These are phyloP conservation scores for Alloteropsis angusta DNA, from an alignment of 202 grass and related monocot species.

Conservation along the genomic window DNA sequence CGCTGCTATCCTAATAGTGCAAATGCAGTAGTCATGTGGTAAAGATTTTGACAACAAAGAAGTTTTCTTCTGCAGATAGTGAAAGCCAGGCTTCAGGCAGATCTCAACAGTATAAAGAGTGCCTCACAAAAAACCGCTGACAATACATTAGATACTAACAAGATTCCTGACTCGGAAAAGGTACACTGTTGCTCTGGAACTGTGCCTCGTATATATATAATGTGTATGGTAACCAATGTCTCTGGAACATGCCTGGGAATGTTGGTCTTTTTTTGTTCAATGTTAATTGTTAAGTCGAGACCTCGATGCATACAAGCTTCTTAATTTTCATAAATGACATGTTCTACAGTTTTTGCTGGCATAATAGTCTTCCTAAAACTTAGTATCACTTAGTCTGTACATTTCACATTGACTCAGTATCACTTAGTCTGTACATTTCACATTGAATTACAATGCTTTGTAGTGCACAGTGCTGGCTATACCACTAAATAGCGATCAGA, in stretches of 20 bases:
- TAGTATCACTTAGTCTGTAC: background rate
- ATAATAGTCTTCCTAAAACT: background rate
- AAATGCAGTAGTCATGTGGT: background rate
- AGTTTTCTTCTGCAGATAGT: slow-evolving; percentile 45
- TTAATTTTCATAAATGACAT: slow-evolving; percentile 2
- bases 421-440: background rate
- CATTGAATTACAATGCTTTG: slow-evolving; percentile 3
- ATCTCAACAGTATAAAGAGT: slow-evolving; percentile 27
- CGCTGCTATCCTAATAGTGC: background rate
- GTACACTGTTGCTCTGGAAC: slow-evolving; percentile 26
- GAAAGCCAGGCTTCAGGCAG: slow-evolving; percentile 51
- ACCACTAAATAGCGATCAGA: slow-evolving; percentile 17
- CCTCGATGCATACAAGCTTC: background rate
- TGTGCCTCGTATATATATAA: background rate
- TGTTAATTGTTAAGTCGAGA: background rate
- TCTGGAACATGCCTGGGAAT: background rate
- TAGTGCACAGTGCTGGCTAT: background rate
- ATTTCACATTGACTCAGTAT: slow-evolving; percentile 1
- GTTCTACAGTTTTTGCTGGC: slow-evolving; percentile 15
- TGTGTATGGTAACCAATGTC: background rate
- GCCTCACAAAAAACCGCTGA: slow-evolving; percentile 32
- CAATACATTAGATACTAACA: slow-evolving; percentile 24
- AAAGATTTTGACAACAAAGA: slow-evolving; percentile 4
- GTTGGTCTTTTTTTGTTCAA: background rate
- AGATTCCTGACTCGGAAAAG: slow-evolving; percentile 37